These are phyloP conservation scores for Leucaena leucocephala DNA, from an alignment of 306 rosid genomes.

Conservation along the genomic window DNA sequence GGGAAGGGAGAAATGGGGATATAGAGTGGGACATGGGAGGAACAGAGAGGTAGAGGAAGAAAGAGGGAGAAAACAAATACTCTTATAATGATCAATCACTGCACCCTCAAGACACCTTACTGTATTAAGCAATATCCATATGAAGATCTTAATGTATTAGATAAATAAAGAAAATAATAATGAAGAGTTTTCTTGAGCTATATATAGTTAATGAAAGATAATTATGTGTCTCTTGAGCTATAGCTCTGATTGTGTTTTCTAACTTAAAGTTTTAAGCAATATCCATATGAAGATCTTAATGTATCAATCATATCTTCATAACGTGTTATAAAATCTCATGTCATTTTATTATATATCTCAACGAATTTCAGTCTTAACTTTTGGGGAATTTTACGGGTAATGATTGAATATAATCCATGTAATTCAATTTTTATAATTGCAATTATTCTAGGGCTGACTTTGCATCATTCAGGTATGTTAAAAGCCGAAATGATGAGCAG, in stretches of 20 bases:
- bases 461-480: slow-evolving; percentile 70
- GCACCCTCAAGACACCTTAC: neutral
- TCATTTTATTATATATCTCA: neutral
- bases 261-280: slow-evolving; percentile 10
- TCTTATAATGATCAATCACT: neutral
- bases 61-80: neutral
- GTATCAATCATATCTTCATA: neutral
- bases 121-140: slow-evolving; percentile 3
- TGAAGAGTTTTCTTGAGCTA: too few relatives aligned
- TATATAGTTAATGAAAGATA: too few relatives aligned
- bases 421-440: neutral
- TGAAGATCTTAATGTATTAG: slow-evolving; percentile 3
- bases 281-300: neutral
- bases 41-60: neutral
- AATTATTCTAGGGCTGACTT: slow-evolving; percentile 4
- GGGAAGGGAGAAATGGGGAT: neutral
- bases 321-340: neutral
- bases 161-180: neutral
- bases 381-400: slow-evolving; percentile 17
- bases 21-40: neutral
- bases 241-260: too few relatives aligned
- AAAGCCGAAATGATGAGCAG: slow-evolving; percentile 90
- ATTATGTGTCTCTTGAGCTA: too few relatives aligned
- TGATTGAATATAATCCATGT: slow-evolving; percentile 4
- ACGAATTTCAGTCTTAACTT: slow-evolving; percentile 14